Conservation (phyloP, 2,329 filamentous ascomycete species). For the Taxawa tesnikishii region DNA sequence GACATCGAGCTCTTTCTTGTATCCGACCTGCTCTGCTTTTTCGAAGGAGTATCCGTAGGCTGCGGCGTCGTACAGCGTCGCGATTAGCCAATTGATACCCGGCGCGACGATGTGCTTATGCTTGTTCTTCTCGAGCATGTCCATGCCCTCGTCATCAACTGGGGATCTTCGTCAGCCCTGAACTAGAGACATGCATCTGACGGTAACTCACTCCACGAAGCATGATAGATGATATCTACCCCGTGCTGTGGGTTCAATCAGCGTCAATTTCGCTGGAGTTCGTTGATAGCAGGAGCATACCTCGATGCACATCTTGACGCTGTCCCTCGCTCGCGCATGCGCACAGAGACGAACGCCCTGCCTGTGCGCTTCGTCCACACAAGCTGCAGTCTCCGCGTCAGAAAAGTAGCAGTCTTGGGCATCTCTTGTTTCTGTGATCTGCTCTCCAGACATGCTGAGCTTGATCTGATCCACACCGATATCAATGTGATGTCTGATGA, state of each 20-base stretch:
- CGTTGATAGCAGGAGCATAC: not conserved
- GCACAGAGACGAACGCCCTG: constrained; percentile 28
- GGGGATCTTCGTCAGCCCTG: too few species aligned
- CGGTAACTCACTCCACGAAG: constrained; percentile 31
- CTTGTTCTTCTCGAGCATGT: constrained; percentile 28
- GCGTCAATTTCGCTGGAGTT: not conserved
- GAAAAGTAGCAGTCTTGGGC: constrained; percentile 35
- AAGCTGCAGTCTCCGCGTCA: constrained; percentile 33
- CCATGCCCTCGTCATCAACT: constrained; percentile 23
- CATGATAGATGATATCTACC: constrained; percentile 37
- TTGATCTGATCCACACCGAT: constrained; percentile 23
- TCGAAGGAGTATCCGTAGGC: constrained; percentile 30
- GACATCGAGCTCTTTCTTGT: constrained; percentile 28
- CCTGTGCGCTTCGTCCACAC: constrained; percentile 35
- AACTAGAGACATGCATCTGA: too few species aligned
- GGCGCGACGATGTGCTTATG: constrained; percentile 28
- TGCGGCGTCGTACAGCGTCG: constrained; percentile 25
- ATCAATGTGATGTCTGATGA: constrained; percentile 16
- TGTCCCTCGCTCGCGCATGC: constrained; percentile 32
- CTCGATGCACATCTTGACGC: constrained; percentile 31
- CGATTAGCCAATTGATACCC: constrained; percentile 31
- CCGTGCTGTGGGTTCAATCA: constrained; percentile 19
- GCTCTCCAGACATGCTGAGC: constrained; percentile 18
- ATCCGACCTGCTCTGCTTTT: constrained; percentile 32
- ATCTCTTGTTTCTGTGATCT: constrained; percentile 16